Conservation (phyloP, 2,329 filamentous ascomycete species). For the Tolypocladium album region DNA sequence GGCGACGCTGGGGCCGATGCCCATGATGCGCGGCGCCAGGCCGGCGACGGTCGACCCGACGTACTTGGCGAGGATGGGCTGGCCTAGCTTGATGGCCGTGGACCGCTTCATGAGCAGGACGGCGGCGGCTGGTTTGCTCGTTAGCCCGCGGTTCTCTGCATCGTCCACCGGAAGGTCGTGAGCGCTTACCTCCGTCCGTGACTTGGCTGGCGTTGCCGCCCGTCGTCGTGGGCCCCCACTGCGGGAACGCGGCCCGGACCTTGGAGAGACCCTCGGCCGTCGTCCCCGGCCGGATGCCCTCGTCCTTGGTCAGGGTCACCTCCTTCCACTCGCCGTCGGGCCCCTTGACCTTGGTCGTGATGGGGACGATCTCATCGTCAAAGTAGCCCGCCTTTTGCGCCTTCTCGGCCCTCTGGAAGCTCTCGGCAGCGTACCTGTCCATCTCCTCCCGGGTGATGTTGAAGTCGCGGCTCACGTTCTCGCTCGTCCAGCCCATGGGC, state of each 20-base stretch:
- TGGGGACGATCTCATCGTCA: slow-evolving; percentile 88
- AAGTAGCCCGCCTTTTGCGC: slow-evolving; percentile 89
- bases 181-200: slow-evolving; percentile 66
- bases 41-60: slow-evolving; percentile 86
- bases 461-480: slow-evolving; percentile 92
- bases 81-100: slow-evolving; percentile 72
- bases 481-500: slow-evolving; percentile 96
- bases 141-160: not conserved
- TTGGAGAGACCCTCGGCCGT: slow-evolving; percentile 74
- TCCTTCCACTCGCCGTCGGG: slow-evolving; percentile 69
- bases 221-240: slow-evolving; percentile 77
- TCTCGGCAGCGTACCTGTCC: slow-evolving; percentile 79
- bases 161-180: not conserved
- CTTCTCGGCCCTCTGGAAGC: slow-evolving; percentile 74
- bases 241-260: slow-evolving; percentile 81
- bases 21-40: slow-evolving; percentile 90
- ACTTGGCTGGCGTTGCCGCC: slow-evolving; percentile 93
- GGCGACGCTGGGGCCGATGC: slow-evolving; percentile 68
- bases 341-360: slow-evolving; percentile 72
- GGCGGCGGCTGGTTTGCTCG: slow-evolving; percentile 52
- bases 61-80: slow-evolving; percentile 91
- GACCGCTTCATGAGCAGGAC: slow-evolving; percentile 91
- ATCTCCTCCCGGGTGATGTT: slow-evolving; percentile 69
- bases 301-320: slow-evolving; percentile 73
- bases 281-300: slow-evolving; percentile 84